These are phyloP conservation scores for Schizothecium vesticola DNA, from an alignment of 495 filamentous ascomycete species.

Conservation along the genomic window DNA sequence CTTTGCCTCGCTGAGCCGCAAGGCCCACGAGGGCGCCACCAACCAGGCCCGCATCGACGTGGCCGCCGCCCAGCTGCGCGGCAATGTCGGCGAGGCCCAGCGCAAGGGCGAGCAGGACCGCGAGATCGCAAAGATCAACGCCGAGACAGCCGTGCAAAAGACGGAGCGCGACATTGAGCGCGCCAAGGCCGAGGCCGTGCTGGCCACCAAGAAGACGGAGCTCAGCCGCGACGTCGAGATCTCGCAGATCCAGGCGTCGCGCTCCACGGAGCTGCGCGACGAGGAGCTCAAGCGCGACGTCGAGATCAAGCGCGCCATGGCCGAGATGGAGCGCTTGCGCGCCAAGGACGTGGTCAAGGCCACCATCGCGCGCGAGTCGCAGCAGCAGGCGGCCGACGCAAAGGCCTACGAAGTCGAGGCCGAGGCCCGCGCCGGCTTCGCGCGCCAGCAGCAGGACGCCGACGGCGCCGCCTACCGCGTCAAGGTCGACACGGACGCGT, in stretches of 20 bases:
- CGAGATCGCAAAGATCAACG: constrained; percentile 76
- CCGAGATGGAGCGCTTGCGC: constrained; percentile 71
- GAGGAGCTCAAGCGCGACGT: constrained; percentile 72
- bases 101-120: constrained; percentile 71
- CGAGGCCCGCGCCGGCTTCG: constrained; percentile 54
- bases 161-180: constrained; percentile 78
- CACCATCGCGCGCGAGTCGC: constrained; percentile 63
- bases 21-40: constrained; percentile 76
- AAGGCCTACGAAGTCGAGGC: constrained; percentile 52
- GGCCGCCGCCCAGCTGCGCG: constrained; percentile 69
- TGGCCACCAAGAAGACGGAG: constrained; percentile 62
- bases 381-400: constrained; percentile 69
- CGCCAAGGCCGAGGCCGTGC: constrained; percentile 66
- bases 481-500: constrained; percentile 38
- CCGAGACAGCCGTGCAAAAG: constrained; percentile 73
- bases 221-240: constrained; percentile 67
- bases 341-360: constrained; percentile 73
- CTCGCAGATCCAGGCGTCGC: constrained; percentile 62
- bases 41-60: constrained; percentile 58
- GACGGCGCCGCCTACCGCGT: constrained; percentile 49
- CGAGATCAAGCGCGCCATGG: constrained; percentile 65
- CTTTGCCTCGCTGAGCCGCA: constrained; percentile 70
- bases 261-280: constrained; percentile 65
- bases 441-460: constrained; percentile 50
- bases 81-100: constrained; percentile 74